Evolutionary conservation across 257 asterid species (phyloP).

Genomic region (Plantago elongata): DNA sequence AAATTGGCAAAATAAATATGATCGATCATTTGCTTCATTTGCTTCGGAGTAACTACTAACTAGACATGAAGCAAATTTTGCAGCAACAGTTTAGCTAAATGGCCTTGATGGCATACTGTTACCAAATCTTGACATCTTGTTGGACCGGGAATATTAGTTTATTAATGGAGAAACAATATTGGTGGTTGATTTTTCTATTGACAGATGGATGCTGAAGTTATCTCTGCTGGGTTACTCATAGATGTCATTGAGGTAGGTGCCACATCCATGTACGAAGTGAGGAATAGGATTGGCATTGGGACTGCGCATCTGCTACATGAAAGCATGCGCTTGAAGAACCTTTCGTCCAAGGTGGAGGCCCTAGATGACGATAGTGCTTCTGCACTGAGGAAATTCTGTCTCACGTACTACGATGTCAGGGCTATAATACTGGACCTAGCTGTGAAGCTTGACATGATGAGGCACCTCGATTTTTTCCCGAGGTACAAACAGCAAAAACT

Average conservation of each 20-base stretch:
- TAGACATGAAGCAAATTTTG: too few relatives aligned
- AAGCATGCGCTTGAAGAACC: constrained; percentile 61
- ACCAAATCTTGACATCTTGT: too few relatives aligned
- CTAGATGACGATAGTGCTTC: constrained; percentile 66
- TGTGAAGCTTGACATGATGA: constrained; percentile 78
- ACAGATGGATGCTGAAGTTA: constrained; percentile 97
- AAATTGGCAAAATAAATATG: too few relatives aligned
- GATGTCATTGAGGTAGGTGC: constrained; percentile 64
- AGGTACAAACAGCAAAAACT: constrained; percentile 74
- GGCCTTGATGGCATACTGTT: too few relatives aligned
- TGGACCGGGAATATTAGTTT: too few relatives aligned
- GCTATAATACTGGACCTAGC: constrained; percentile 79
- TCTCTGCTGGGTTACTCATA: constrained; percentile 73
- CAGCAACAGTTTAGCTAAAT: too few relatives aligned
- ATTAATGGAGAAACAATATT: too few relatives aligned
- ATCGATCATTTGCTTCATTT: too few relatives aligned
- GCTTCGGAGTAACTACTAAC: too few relatives aligned
- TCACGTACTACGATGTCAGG: constrained; percentile 78
- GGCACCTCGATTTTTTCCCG: constrained; percentile 75
- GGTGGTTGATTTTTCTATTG: constrained; percentile 13
- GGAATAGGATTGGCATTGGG: constrained; percentile 51
- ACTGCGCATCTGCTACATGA: constrained; percentile 86
- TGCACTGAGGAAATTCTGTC: constrained; percentile 75
- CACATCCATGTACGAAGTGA: constrained; percentile 52
- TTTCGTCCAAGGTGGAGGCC: constrained; percentile 56